A percentile compares a stretch with the other conserved stretches of the same genome.
Evolutionary conservation across 345 rosid genomes (phyloP).

Genomic region (Rhodamnia argentea): DNA sequence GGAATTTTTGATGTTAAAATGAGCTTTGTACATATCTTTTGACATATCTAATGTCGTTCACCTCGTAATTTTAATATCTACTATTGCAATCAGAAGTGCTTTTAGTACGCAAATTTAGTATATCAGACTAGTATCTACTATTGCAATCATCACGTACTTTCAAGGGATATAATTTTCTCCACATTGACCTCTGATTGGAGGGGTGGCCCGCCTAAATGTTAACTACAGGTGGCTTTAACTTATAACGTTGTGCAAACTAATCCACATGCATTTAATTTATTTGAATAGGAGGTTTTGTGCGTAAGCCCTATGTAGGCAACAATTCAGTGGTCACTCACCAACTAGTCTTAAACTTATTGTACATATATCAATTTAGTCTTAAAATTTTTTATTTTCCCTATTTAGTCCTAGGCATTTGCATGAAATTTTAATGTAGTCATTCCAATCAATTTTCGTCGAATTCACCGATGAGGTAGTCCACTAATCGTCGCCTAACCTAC

Average conservation of each 20-base stretch:
- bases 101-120: no score
- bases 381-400: not conserved
- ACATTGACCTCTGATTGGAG: not conserved
- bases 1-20: no score
- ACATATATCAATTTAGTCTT: no score
- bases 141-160: no score
- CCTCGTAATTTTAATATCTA: no score
- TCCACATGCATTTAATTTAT: not conserved
- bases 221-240: not conserved
- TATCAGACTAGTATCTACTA: no score
- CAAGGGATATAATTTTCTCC: no score
- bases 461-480: rapidly evolving
- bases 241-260: not conserved
- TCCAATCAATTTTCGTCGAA: rapidly evolving
- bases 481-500: rapidly evolving
- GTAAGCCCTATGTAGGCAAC: not conserved
- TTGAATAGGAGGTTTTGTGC: not conserved
- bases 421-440: not conserved
- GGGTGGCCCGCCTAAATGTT: not conserved
- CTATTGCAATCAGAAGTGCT: no score
- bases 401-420: not conserved
- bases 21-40: no score
- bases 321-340: not conserved
- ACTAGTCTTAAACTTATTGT: not conserved
- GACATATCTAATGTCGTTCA: no score